Base-by-base conservation (phyloP, 2,329 filamentous ascomycete species). In the Cyphellophora europaea region DNA sequence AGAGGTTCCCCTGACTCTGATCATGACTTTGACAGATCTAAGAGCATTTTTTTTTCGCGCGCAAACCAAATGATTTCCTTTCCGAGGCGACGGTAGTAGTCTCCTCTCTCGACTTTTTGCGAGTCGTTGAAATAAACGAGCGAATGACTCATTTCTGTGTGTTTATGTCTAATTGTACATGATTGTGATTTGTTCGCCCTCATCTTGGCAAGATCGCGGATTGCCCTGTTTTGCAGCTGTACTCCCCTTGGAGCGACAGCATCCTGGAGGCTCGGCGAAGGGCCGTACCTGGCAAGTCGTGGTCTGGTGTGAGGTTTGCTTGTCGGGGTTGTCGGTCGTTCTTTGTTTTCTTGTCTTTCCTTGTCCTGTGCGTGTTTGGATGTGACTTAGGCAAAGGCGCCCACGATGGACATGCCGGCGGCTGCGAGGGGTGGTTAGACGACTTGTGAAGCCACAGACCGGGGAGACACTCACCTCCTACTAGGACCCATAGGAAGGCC, bases 401-500 rank as follows among this genome's bases (percentile, higher is more conserved):
- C 65, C 27, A 68, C 62, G 36, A 66, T 52, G 12, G 65, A 63
- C 65, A 67, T 67, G 42, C 58, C 62, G 30, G 55, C 50, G 41
- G 65, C 64, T 66, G 33, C 13, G 27, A 11, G 28, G 6, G 11
- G 13, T 5, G 4, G n/a, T 37, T 27, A 38, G 27, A 25, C 8
- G 32, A 27, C 21, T 19, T 44, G 32, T 45, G 48, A 17, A 36
- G 8, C 27, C n/a, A 8, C 13, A 30, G 8, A 39, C 15, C 5
- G 19, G 18, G 2, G 30, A 5, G 11, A 46, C 17, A 11, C 56
- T 53, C 53, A 72, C 70, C 69, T 60, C 70, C 70, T 3, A 65
- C 49, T 19, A 72, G 56, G 11, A 74, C 63, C 46, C 53, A 72
- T 35, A 47, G 41, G 49, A 78, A 74, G 0, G 73, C 74, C 2